Conservation (phyloP, 2,329 filamentous ascomycete genomes). For the Sordariomycetes sp. region DNA sequence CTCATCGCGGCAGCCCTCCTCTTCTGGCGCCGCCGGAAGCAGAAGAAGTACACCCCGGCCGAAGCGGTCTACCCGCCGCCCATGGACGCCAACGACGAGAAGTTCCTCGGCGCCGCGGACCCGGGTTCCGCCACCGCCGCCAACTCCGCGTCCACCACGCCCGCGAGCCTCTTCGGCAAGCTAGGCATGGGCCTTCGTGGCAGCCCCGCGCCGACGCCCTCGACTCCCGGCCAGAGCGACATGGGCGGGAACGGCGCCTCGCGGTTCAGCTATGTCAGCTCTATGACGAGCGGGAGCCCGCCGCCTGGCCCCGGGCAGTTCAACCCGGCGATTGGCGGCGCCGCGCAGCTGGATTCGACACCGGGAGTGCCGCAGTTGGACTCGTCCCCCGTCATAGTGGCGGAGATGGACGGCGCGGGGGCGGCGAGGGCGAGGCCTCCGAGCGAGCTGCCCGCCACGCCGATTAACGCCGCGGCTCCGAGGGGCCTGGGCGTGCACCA, state of each 20-base stretch:
- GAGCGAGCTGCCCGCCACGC: neutral
- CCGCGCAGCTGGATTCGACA: conserved; percentile 8
- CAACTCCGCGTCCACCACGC: neutral
- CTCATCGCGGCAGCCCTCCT: conserved; percentile 14
- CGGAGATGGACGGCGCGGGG: conserved; percentile 26
- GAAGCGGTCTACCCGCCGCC: neutral
- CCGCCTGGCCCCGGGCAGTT: neutral
- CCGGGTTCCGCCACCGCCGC: neutral
- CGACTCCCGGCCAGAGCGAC: neutral
- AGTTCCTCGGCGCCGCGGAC: neutral
- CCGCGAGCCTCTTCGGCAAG: conserved; percentile 5
- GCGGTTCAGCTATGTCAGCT: conserved; percentile 9
- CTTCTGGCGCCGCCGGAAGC: conserved; percentile 11
- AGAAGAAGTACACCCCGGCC: neutral
- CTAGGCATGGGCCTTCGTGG: neutral
- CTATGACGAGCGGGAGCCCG: conserved; percentile 11
- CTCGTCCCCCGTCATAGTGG: neutral
- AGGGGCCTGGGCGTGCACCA: neutral
- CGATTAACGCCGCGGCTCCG: neutral
- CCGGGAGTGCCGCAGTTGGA: neutral
- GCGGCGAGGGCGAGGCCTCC: conserved; percentile 6
- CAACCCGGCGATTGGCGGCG: conserved; percentile 8
- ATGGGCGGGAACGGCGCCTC: neutral
- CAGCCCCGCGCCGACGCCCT: conserved; percentile 1
- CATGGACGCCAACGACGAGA: conserved; percentile 6